phyloP scores from a whole-genome alignment of 805 yeast genomes.

The Candida peoriensis region DNA sequence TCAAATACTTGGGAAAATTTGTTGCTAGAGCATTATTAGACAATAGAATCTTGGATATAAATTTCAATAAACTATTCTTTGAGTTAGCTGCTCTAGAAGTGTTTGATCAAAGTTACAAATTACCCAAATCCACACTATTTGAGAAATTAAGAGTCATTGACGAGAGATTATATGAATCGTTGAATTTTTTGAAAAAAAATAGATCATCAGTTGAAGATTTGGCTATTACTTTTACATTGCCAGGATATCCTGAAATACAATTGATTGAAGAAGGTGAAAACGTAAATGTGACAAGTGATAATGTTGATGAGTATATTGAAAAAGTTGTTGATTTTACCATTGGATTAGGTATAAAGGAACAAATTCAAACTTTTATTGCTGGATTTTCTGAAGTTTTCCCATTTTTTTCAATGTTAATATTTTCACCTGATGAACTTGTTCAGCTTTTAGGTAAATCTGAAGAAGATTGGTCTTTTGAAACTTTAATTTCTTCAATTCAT shows the following conservation, averaged over 20 bases:
- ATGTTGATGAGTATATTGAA: constrained; percentile 53
- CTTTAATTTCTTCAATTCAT: constrained; percentile 54
- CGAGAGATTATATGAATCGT: constrained; percentile 49
- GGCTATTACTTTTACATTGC: constrained; percentile 62
- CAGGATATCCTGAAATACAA: constrained; percentile 65
- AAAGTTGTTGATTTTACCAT: constrained; percentile 54
- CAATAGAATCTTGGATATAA: constrained; percentile 80
- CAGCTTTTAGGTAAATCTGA: constrained; percentile 69
- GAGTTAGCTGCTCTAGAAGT: constrained; percentile 42
- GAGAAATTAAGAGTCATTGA: constrained; percentile 48
- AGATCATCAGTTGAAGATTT: constrained; percentile 43
- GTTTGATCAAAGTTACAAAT: constrained; percentile 8
- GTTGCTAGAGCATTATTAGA: constrained; percentile 84
- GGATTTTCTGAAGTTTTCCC: constrained; percentile 89
- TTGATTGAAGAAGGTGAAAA: constrained; percentile 53
- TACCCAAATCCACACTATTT: constrained; percentile 5
- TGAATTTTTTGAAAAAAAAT: constrained; percentile 44
- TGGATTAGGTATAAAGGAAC: constrained; percentile 58
- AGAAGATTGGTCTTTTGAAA: constrained; percentile 80
- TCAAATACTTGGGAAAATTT: constrained; percentile 71
- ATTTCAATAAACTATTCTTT: constrained; percentile 69
- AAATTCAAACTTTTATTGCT: constrained; percentile 60
- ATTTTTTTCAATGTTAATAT: constrained; percentile 60
- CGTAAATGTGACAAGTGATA: constrained; percentile 42
- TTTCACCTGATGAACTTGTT: constrained; percentile 70